Percentiles rank a stretch among this genome's conserved stretches.
These are phyloP conservation scores for Cyberlindnera mississippiensis DNA, from an alignment of 805 yeast genomes.

Conservation along the genomic window DNA sequence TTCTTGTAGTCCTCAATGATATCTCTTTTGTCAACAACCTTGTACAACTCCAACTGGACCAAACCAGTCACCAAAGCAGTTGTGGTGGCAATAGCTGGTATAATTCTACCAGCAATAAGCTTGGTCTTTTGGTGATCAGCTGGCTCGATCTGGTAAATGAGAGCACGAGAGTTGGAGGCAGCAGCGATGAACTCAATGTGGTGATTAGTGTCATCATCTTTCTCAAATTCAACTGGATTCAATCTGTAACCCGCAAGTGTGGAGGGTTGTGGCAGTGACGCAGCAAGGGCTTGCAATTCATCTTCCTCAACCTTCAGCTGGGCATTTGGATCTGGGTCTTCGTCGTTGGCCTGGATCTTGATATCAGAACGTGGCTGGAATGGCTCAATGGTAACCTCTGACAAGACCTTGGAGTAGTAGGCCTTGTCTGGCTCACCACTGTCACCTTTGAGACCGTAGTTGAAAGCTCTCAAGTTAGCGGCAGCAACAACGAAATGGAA, in stretches of 20 bases:
- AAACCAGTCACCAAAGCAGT: constrained; percentile 97
- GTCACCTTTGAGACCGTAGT: constrained; percentile 85
- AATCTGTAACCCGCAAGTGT: constrained; percentile 85
- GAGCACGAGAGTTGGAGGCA: constrained; percentile 94
- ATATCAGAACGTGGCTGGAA: constrained; percentile 75
- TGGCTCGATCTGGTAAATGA: constrained; percentile 81
- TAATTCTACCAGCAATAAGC: constrained; percentile 96
- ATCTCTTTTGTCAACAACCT: constrained; percentile 72
- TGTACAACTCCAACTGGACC: constrained; percentile 86
- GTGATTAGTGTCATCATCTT: constrained; percentile 95
- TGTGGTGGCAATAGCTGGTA: constrained; percentile 98
- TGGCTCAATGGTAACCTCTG: constrained; percentile 47
- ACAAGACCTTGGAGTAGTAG: constrained; percentile 51
- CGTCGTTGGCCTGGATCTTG: constrained; percentile 78
- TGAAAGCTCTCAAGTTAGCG: constrained; percentile 86
- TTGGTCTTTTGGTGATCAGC: constrained; percentile 90
- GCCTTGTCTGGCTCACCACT: constrained; percentile 44
- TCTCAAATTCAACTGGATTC: constrained; percentile 90
- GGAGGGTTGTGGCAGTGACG: constrained; percentile 83
- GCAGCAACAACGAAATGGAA: constrained; percentile 81
- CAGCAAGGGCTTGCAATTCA: constrained; percentile 64
- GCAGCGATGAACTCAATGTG: constrained; percentile 96
- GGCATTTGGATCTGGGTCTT: constrained; percentile 84
- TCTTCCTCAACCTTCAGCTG: constrained; percentile 49
- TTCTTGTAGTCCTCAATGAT: constrained; percentile 85